Evolutionary conservation across 1,139 yeast species (phyloP).

Genomic region (Diutina sp.): DNA sequence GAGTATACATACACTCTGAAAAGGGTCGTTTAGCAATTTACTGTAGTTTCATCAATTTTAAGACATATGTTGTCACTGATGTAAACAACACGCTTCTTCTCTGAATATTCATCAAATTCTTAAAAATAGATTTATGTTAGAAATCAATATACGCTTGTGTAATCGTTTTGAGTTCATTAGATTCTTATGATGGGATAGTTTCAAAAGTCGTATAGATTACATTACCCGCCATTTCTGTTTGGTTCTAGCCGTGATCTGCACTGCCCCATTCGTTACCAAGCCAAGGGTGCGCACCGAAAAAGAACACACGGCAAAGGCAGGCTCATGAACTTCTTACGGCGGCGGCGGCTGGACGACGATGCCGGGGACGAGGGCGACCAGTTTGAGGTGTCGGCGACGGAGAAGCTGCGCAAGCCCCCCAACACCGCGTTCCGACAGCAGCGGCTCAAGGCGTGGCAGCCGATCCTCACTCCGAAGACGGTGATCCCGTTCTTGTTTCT

Average conservation of each 20-base stretch:
- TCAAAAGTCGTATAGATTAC: too few relatives aligned
- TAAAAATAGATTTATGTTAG: too few relatives aligned
- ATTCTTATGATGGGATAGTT: too few relatives aligned
- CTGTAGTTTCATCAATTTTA: too few relatives aligned
- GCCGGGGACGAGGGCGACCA: conserved; percentile 12
- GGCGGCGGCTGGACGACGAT: conserved; percentile 20
- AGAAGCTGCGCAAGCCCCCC: conserved; percentile 52
- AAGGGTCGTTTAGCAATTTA: too few relatives aligned
- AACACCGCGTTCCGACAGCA: conserved; percentile 73
- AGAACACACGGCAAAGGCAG: background rate
- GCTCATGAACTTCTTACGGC: conserved; percentile 28
- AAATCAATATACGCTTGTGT: too few relatives aligned
- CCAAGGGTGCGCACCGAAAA: background rate
- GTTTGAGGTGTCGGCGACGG: conserved; percentile 9
- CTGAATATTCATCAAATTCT: too few relatives aligned
- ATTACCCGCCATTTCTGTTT: too few relatives aligned
- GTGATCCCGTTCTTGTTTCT: conserved; percentile 55
- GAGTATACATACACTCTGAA: background rate
- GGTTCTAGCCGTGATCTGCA: background rate
- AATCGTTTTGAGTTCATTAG: too few relatives aligned
- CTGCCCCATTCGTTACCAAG: background rate
- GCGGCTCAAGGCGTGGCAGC: conserved; percentile 66
- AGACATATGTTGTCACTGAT: too few relatives aligned
- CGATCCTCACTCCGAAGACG: conserved; percentile 64
- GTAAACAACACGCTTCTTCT: too few relatives aligned